These are phyloP conservation scores for Mrakia hoshinonis DNA, from an alignment of 768 basidiomycete species.

Conservation along the genomic window DNA sequence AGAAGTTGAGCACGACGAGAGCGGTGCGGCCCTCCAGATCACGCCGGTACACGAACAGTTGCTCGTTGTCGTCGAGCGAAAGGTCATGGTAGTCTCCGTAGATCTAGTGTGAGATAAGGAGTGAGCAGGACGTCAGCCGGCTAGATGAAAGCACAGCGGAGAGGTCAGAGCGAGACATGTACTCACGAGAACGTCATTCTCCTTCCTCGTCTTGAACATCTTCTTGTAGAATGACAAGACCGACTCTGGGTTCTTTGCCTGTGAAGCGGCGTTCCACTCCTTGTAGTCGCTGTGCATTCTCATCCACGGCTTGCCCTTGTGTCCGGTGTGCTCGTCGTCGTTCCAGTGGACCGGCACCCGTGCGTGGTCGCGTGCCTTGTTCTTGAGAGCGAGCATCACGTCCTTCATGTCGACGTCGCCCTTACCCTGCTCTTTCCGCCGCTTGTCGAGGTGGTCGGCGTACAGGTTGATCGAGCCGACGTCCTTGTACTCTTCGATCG, in stretches of 20 bases:
- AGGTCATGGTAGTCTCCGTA: constrained; percentile 56
- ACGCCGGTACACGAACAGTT: constrained; percentile 54
- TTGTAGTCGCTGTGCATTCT: constrained; percentile 59
- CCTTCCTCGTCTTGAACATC: constrained; percentile 52
- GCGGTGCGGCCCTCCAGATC: constrained; percentile 39
- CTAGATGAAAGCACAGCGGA: not conserved
- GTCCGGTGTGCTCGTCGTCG: constrained; percentile 51
- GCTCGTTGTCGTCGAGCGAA: constrained; percentile 43
- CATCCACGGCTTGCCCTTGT: constrained; percentile 67
- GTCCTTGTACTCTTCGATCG: constrained; percentile 64
- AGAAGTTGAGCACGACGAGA: constrained; percentile 42
- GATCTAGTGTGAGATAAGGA: constrained; percentile 33
- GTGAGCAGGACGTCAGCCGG: not conserved
- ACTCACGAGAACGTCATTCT: constrained; percentile 51
- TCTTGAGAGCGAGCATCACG: constrained; percentile 36
- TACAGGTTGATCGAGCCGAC: constrained; percentile 56
- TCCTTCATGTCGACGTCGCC: constrained; percentile 53
- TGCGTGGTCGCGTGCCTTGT: constrained; percentile 55
- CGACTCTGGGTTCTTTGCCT: constrained; percentile 45
- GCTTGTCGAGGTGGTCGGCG: constrained; percentile 50
- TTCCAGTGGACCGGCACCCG: constrained; percentile 70
- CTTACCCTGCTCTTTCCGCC: constrained; percentile 28
- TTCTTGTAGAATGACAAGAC: constrained; percentile 57
- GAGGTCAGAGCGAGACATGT: not conserved
- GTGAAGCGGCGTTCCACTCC: constrained; percentile 47